A percentile compares a stretch with the other conserved stretches of the same genome.
phyloP scores from a whole-genome alignment of 2,329 filamentous ascomycete species.

The Neonectria faginata region DNA sequence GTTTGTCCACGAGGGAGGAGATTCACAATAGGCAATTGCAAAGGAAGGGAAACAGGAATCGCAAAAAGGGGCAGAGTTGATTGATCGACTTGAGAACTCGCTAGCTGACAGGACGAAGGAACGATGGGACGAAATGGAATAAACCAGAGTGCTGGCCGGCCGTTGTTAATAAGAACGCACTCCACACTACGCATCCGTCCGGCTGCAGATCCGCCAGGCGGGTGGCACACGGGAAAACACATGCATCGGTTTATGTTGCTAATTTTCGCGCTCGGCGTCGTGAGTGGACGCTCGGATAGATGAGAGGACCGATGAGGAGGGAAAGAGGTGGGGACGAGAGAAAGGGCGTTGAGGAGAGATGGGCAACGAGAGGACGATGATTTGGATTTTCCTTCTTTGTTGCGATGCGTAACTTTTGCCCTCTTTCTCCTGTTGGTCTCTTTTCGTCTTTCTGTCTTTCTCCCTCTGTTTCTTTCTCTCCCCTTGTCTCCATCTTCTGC shows the following conservation, averaged over 20 bases:
- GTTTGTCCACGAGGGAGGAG: background rate
- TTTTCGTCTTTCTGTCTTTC: background rate
- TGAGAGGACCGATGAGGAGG: conserved; percentile 21
- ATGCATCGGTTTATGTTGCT: conserved; percentile 37
- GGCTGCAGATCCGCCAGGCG: conserved; percentile 41
- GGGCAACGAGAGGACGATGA: background rate
- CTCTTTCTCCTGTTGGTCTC: background rate
- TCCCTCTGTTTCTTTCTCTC: background rate
- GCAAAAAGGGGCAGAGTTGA: background rate
- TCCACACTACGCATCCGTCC: conserved; percentile 29
- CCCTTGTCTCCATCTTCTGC: background rate
- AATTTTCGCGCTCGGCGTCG: conserved; percentile 19
- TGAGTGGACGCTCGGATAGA: conserved; percentile 28
- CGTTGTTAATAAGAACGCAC: conserved; percentile 41
- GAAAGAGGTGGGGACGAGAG: conserved; percentile 27
- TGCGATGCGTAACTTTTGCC: background rate
- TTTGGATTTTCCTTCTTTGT: background rate
- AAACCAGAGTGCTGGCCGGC: conserved; percentile 28
- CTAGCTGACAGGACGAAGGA: conserved; percentile 19
- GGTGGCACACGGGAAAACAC: conserved; percentile 42
- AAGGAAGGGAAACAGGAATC: background rate
- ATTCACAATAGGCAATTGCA: background rate
- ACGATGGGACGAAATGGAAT: conserved; percentile 24
- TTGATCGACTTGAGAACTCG: conserved; percentile 8
- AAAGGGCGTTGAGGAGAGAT: background rate